A percentile compares a stretch with the other conserved stretches of the same genome.
These are phyloP conservation scores for Phytopythium boreale DNA, from an alignment of 352 stramenopile genomes.

Conservation along the genomic window DNA sequence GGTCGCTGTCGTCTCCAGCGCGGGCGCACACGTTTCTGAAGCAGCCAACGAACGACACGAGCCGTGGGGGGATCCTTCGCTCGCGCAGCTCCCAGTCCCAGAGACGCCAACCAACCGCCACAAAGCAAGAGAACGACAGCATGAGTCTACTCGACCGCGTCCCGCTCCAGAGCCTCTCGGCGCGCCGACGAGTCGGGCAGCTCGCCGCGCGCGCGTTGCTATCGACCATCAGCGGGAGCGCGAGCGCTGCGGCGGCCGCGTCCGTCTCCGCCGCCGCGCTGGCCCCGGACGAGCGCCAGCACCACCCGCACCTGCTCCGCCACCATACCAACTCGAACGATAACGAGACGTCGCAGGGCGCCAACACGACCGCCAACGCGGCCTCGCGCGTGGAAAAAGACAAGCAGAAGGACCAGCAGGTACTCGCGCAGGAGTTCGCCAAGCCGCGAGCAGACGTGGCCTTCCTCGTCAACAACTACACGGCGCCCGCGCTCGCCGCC, in stretches of 20 bases:
- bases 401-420: conserved; percentile 24
- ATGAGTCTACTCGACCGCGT: background rate
- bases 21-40: background rate
- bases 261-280: background rate
- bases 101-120: background rate
- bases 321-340: background rate
- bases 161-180: background rate
- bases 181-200: background rate
- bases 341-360: background rate
- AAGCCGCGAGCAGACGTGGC: conserved; percentile 69
- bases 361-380: background rate
- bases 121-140: background rate
- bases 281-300: conserved; percentile 1
- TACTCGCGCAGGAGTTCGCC: conserved; percentile 64
- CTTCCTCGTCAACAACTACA: conserved; percentile 96
- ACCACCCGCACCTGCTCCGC: conserved; percentile 1
- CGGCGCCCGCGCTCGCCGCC: conserved; percentile 90
- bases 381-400: conserved; percentile 5
- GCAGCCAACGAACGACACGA: background rate
- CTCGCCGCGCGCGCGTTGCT: conserved; percentile 4
- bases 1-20: background rate
- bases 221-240: conserved; percentile 4
- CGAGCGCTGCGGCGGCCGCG: background rate
- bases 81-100: background rate
- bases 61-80: background rate